A percentile compares a stretch with the other conserved stretches of the same genome.
phyloP scores from a whole-genome alignment of 164 flowering plant genomes.

The Piper betle region DNA sequence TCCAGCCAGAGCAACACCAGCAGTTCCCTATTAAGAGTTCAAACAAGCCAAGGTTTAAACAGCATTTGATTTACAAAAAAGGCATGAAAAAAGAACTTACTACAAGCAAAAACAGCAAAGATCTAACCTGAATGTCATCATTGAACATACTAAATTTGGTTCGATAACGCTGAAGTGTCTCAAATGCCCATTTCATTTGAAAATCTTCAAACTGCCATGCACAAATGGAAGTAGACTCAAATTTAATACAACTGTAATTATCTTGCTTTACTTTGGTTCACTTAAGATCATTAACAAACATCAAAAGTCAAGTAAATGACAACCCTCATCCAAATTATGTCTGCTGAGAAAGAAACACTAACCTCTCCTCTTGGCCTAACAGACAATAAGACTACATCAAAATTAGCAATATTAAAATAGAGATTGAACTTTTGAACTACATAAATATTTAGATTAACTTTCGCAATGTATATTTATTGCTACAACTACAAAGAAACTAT shows the following conservation, averaged over 20 bases:
- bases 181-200: slow-evolving; percentile 99
- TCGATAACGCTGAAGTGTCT: slow-evolving; percentile 84
- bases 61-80: background rate
- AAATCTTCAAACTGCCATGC: slow-evolving; percentile 84
- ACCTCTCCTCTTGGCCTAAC: too few relatives aligned
- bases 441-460: too few relatives aligned
- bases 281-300: background rate
- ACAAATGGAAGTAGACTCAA: background rate
- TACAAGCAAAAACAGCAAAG: slow-evolving; percentile 1
- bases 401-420: too few relatives aligned
- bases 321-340: background rate
- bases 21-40: slow-evolving; percentile 65
- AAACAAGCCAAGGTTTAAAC: background rate
- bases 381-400: too few relatives aligned
- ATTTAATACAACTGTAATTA: too few relatives aligned
- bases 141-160: slow-evolving; percentile 91
- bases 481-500: too few relatives aligned
- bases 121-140: slow-evolving; percentile 89
- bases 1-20: slow-evolving; percentile 99
- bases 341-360: background rate
- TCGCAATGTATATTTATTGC: too few relatives aligned
- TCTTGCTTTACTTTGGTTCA: too few relatives aligned
- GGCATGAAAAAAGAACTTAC: background rate
- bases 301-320: slow-evolving; percentile 1
- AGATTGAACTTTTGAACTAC: too few relatives aligned